Evolutionary conservation across 495 filamentous ascomycete species (phyloP).

Genomic region (Lasiosphaeria ovina): DNA sequence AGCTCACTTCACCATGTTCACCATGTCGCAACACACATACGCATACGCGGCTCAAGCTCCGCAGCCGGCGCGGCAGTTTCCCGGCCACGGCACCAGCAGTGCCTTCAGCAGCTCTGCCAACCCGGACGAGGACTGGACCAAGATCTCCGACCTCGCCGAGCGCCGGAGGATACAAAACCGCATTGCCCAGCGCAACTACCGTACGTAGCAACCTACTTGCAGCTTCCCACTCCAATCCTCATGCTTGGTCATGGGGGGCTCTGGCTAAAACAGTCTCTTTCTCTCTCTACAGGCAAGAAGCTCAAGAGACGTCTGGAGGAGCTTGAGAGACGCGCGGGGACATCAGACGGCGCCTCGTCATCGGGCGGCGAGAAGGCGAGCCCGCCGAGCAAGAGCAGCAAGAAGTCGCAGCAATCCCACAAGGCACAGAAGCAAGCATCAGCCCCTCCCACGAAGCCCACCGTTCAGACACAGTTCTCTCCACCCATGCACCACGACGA

Average conservation of each 20-base stretch:
- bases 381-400: conserved; percentile 49
- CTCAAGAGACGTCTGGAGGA: conserved; percentile 97
- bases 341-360: conserved; percentile 65
- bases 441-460: conserved; percentile 35
- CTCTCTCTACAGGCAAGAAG: conserved; percentile 76
- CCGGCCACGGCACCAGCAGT: conserved; percentile 77
- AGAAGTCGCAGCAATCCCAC: conserved; percentile 31
- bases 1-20: conserved; percentile 37
- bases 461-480: conserved; percentile 58
- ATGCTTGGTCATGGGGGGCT: not conserved
- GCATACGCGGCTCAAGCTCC: conserved; percentile 39
- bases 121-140: conserved; percentile 98
- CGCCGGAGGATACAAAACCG: conserved; percentile 93
- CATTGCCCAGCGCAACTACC: conserved; percentile 97
- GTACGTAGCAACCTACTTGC: conserved; percentile 54
- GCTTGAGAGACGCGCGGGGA: conserved; percentile 86
- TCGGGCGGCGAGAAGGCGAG: conserved; percentile 49
- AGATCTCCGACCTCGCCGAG: conserved; percentile 96
- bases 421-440: conserved; percentile 37
- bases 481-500: conserved; percentile 54
- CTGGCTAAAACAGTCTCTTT: conserved; percentile 13
- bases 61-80: conserved; percentile 57
- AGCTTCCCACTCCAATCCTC: not conserved
- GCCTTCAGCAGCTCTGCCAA: conserved; percentile 96
- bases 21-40: conserved; percentile 46